These are phyloP conservation scores for Colletotrichum navitas DNA, from an alignment of 2,329 filamentous ascomycete species.

Conservation along the genomic window DNA sequence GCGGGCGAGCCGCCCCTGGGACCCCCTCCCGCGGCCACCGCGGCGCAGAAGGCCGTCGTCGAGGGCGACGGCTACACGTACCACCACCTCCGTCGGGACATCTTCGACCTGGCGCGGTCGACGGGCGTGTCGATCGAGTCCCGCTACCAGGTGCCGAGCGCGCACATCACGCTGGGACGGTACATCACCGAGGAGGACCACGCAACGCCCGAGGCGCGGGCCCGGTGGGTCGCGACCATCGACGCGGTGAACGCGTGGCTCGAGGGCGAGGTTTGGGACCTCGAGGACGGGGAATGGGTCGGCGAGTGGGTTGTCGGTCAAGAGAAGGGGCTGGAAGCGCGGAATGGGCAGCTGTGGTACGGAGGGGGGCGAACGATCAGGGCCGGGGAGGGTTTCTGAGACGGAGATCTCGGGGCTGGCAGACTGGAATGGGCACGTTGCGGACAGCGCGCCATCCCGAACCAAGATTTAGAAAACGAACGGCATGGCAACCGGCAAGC, in stretches of 20 bases:
- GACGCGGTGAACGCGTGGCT: constrained; percentile 85
- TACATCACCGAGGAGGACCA: constrained; percentile 80
- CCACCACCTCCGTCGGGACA: constrained; percentile 87
- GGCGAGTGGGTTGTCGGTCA: constrained; percentile 92
- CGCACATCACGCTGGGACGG: constrained; percentile 88
- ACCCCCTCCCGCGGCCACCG: constrained; percentile 56
- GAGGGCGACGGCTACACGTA: constrained; percentile 82
- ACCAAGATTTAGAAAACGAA: background rate
- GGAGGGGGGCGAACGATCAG: constrained; percentile 81
- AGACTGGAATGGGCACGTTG: background rate
- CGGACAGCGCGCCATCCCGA: background rate
- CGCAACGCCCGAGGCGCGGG: constrained; percentile 68
- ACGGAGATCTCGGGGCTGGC: background rate
- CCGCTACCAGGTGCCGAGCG: constrained; percentile 89
- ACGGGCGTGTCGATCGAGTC: constrained; percentile 79
- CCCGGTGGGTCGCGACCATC: constrained; percentile 75
- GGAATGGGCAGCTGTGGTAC: constrained; percentile 87
- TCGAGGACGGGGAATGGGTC: constrained; percentile 55
- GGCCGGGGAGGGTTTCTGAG: constrained; percentile 71
- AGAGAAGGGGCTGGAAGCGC: constrained; percentile 82
- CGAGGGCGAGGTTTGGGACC: constrained; percentile 77
- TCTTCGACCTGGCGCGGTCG: constrained; percentile 72
- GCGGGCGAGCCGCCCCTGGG: constrained; percentile 67
- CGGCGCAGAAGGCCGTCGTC: constrained; percentile 51
- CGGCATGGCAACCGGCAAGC: background rate